Evolutionary conservation across 106 monocot genomes (phyloP).

Genomic region (Acorus gramineus): DNA sequence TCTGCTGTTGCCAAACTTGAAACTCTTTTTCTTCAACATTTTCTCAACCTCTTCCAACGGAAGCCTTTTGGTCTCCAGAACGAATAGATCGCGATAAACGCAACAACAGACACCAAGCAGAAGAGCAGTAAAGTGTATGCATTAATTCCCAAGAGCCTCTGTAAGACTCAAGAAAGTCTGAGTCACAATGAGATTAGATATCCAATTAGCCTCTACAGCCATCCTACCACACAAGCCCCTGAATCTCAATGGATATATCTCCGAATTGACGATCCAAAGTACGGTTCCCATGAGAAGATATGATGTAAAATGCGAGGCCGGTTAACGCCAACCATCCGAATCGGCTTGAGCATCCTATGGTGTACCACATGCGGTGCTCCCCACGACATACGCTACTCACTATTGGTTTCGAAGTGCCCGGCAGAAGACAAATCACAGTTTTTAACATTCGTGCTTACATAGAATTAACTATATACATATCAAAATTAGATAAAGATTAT

Average conservation of each 20-base stretch:
- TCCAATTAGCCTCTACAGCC: conserved; percentile 67
- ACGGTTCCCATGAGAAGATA: conserved; percentile 74
- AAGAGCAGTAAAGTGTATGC: conserved; percentile 53
- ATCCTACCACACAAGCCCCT: conserved; percentile 34
- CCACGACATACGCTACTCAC: conserved; percentile 21
- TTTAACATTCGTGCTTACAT: no score
- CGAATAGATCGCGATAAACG: conserved; percentile 40
- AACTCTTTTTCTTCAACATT: conserved; percentile 36
- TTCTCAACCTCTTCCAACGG: conserved; percentile 65
- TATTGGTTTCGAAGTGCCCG: conserved; percentile 36
- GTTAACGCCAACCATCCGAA: conserved; percentile 63
- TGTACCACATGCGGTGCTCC: conserved; percentile 44
- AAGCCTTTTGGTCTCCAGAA: conserved; percentile 71
- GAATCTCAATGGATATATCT: no score
- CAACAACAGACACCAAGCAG: conserved; percentile 25
- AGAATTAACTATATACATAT: no score
- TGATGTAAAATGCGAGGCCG: conserved; percentile 46
- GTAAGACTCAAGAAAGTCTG: conserved; percentile 60
- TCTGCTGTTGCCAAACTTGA: conserved; percentile 30
- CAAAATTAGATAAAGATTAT: no score
- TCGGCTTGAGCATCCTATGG: conserved; percentile 55
- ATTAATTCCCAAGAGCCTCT: conserved; percentile 42
- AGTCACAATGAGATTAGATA: conserved; percentile 55
- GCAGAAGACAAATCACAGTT: conserved; percentile 11
- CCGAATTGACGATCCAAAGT: conserved; percentile 45